Percentiles rank a stretch among this genome's conserved stretches.
Conservation (phyloP, 495 filamentous ascomycete genomes). For the Penicillium robsamsonii region DNA sequence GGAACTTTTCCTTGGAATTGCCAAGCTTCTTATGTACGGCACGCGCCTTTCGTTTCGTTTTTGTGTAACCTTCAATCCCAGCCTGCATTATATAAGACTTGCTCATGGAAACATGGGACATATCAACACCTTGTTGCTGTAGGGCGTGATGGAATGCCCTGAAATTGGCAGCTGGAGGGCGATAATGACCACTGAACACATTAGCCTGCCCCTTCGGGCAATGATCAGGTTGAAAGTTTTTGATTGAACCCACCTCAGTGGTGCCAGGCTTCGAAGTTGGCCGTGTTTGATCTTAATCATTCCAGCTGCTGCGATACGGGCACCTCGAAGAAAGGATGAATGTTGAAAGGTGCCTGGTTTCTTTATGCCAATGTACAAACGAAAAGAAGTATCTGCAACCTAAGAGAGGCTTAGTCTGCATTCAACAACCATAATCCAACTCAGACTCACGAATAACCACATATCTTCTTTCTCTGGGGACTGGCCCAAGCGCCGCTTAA, state of each 20-base stretch:
- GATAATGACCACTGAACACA: conserved; percentile 70
- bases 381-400: conserved; percentile 73
- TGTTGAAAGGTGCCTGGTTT: conserved; percentile 87
- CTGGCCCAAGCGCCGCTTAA: conserved; percentile 69
- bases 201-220: conserved; percentile 22
- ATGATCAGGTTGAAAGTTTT: no score
- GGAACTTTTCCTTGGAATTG: conserved; percentile 20
- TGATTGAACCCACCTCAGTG: conserved; percentile 31
- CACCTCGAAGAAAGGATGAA: conserved; percentile 80
- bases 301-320: conserved; percentile 77
- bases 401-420: conserved; percentile 9
- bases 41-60: conserved; percentile 58
- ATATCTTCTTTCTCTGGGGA: conserved; percentile 73
- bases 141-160: conserved; percentile 72
- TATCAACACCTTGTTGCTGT: conserved; percentile 71
- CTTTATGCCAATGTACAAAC: conserved; percentile 90
- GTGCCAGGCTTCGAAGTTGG: conserved; percentile 57
- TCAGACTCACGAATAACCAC: conserved; percentile 74
- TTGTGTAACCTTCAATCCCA: conserved; percentile 76
- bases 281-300: conserved; percentile 83
- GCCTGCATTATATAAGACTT: conserved; percentile 79
- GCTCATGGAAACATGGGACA: conserved; percentile 71
- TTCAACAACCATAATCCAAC: neutral
- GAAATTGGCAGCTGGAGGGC: conserved; percentile 77
- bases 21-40: conserved; percentile 38